Evolutionary conservation across 129 eudicot genomes (phyloP).

Genomic region (Gnaphalium uliginosum): DNA sequence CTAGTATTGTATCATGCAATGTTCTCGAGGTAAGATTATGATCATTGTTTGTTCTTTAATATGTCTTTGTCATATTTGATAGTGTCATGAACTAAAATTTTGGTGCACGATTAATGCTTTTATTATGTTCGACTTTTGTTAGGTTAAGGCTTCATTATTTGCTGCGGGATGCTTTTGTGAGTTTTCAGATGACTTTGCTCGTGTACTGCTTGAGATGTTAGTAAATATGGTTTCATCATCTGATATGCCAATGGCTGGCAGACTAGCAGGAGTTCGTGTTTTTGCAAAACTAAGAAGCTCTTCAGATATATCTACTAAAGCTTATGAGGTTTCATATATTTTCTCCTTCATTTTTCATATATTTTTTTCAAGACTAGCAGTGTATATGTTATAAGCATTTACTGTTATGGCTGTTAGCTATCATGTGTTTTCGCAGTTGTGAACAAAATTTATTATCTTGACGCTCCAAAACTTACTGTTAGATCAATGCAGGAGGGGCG

Average conservation of each 20-base stretch:
- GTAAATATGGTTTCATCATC: constrained; percentile 46
- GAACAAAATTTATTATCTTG: not conserved
- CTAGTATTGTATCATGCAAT: constrained; percentile 54
- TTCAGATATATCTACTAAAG: constrained; percentile 52
- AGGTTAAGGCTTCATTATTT: constrained; percentile 86
- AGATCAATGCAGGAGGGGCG: constrained; percentile 58
- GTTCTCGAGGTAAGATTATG: constrained; percentile 59
- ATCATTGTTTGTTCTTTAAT: not conserved
- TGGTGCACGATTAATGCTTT: constrained; percentile 20
- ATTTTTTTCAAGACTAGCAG: constrained; percentile 1
- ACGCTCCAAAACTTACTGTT: constrained; percentile 19
- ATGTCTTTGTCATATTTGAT: not conserved
- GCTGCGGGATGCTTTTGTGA: constrained; percentile 90
- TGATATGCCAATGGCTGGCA: constrained; percentile 43
- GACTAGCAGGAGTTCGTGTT: constrained; percentile 61
- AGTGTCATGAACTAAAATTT: not conserved
- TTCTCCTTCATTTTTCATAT: not conserved
- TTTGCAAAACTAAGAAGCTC: constrained; percentile 60
- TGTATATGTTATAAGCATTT: not conserved
- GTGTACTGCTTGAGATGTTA: constrained; percentile 68
- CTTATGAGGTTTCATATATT: constrained; percentile 60
- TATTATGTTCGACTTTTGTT: constrained; percentile 1
- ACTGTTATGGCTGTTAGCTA: not conserved
- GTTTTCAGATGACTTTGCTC: constrained; percentile 69
- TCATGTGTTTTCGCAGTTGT: not conserved